phyloP scores from a whole-genome alignment of 2,329 filamentous ascomycete species.

The Ceratocystis huliohia region DNA sequence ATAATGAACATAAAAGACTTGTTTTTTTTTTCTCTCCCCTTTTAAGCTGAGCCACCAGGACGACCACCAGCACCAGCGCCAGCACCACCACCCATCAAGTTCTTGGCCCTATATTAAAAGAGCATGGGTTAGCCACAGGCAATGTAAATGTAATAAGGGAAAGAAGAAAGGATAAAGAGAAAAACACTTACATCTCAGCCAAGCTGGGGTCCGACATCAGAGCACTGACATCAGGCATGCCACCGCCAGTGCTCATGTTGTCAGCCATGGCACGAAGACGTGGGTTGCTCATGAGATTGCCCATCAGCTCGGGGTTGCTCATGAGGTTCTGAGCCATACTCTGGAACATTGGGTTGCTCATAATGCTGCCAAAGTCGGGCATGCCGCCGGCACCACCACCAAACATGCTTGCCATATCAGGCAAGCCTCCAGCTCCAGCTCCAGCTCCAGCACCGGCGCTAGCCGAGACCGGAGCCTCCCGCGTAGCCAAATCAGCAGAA shows the following conservation, averaged over 20 bases:
- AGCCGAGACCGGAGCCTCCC: conserved; percentile 26
- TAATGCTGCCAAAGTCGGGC: conserved; percentile 75
- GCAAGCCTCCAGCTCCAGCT: conserved; percentile 43
- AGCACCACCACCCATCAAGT: conserved; percentile 35
- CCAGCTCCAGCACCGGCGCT: conserved; percentile 26
- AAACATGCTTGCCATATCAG: conserved; percentile 64
- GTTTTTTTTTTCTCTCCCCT: conserved; percentile 1
- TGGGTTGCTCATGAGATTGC: conserved; percentile 89
- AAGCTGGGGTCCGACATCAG: conserved; percentile 90
- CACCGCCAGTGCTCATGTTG: conserved; percentile 57
- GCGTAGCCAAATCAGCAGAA: conserved; percentile 24
- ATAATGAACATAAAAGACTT: not conserved
- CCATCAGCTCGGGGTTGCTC: conserved; percentile 89
- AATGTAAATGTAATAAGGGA: conserved; percentile 4
- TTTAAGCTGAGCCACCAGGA: conserved; percentile 21
- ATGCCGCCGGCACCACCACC: conserved; percentile 63
- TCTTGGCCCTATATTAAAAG: conserved; percentile 30
- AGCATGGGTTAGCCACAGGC: conserved; percentile 10
- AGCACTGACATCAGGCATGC: conserved; percentile 74
- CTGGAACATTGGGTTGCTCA: conserved; percentile 97
- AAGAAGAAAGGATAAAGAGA: not conserved
- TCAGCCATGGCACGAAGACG: conserved; percentile 76
- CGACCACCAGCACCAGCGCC: conserved; percentile 25
- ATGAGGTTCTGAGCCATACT: conserved; percentile 95
- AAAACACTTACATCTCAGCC: conserved; percentile 69